Percentiles rank a stretch among this genome's conserved stretches.
phyloP scores from a whole-genome alignment of 1,139 yeast genomes.

The Pichia sp. region DNA sequence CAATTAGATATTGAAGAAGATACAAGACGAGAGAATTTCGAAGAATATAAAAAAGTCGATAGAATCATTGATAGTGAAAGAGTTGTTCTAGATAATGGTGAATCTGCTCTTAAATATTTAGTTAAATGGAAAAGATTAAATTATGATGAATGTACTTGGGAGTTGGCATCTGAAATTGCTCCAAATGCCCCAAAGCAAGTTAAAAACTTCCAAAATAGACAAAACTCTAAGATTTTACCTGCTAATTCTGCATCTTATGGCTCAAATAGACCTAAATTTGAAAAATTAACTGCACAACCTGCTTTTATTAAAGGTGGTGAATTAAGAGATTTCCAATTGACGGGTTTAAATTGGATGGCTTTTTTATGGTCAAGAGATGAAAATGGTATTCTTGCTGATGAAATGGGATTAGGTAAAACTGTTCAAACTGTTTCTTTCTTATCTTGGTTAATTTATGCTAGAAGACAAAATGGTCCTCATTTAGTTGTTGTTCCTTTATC shows the following conservation, averaged over 20 bases:
- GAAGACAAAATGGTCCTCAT: slow-evolving; percentile 97
- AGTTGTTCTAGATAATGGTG: slow-evolving; percentile 53
- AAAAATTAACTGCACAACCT: slow-evolving; percentile 82
- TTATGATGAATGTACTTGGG: slow-evolving; percentile 98
- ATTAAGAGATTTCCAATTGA: slow-evolving; percentile 91
- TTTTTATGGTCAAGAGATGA: slow-evolving; percentile 96
- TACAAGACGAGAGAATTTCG: slow-evolving; percentile 74
- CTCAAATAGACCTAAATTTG: slow-evolving; percentile 76
- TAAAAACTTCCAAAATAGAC: slow-evolving; percentile 71
- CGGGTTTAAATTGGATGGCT: slow-evolving; percentile 99
- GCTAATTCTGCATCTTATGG: slow-evolving; percentile 74
- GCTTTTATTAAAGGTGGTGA: slow-evolving; percentile 86
- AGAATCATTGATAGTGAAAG: slow-evolving; percentile 86
- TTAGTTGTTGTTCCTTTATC: slow-evolving; percentile 92
- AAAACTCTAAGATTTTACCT: slow-evolving; percentile 81
- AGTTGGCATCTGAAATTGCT: slow-evolving; percentile 82
- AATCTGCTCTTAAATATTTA: slow-evolving; percentile 66
- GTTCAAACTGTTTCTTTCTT: slow-evolving; percentile 94
- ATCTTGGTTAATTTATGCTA: slow-evolving; percentile 89
- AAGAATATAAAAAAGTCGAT: slow-evolving; percentile 81
- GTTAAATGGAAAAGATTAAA: slow-evolving; percentile 93
- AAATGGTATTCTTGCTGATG: slow-evolving; percentile 97
- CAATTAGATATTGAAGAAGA: slow-evolving; percentile 89
- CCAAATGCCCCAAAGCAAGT: slow-evolving; percentile 80
- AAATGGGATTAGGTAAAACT: slow-evolving; percentile 98